Evolutionary conservation across 176 grass and related monocot genomes (phyloP), one percentile per base, ranked within the genome.

Genomic region (Oryza glaberrima): DNA sequence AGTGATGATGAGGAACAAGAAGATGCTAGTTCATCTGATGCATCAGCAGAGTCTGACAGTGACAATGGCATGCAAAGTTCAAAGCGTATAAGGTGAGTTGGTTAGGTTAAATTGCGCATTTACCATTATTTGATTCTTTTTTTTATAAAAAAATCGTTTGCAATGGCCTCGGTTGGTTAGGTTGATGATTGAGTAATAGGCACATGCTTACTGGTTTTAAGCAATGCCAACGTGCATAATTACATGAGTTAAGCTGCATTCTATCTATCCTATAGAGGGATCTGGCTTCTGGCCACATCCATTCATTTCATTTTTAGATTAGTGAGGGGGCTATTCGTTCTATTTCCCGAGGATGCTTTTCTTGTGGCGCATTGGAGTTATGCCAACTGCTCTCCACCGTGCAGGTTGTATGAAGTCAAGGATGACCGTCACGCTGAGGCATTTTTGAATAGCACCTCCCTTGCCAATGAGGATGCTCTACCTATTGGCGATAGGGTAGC

Each of bases 351-450:
- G 34, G 41, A 63, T 63, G 14, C 12, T 51, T 51, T 67, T 76
- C 22, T 11, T 22, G 11, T 80, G 3, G 34, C 66, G 61, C 76
- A 58, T 83, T 11, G 46, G 41, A 51, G 35, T 69, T 76, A 44
- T 77, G 71, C 76, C 88, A 51, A 81, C 20, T 72, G 28, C 3
- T 66, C 45, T 69, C 13, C 72, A 51, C 67, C 6, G 90, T 85
- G 74, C 87, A 95, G 95, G 87, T 86, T 98, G 44, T 98, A 94
- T 22, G 96, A 98, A 88, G 78, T 98, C 46, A 95, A 95, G 81
- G 96, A 95, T 81, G 93, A 92, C 35, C 90, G 90, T 11, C 93
- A 94, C 32, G 93, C 96, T 0, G 96, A 98, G 69, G 96, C 96
- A 58, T 98, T 95, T 78, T 78, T 88, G 83, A 89, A 84, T 19